A percentile compares a stretch with the other conserved stretches of the same genome.
These are phyloP conservation scores for Colletotrichum siamense DNA, from an alignment of 2,329 filamentous ascomycete species.

Conservation along the genomic window DNA sequence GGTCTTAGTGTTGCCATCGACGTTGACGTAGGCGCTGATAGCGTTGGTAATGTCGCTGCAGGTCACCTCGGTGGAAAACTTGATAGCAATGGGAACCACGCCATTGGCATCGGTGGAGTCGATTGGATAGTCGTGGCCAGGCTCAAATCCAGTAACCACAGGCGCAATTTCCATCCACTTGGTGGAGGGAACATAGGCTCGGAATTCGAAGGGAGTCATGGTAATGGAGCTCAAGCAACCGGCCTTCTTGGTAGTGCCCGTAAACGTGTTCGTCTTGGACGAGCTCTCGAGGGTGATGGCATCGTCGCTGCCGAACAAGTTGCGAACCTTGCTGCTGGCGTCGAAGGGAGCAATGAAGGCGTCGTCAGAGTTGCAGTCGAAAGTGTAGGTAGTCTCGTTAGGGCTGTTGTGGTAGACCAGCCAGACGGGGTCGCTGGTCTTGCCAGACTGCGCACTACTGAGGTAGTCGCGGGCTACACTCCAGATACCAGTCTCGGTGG, in stretches of 20 bases:
- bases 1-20: slow-evolving; percentile 47
- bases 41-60: slow-evolving; percentile 58
- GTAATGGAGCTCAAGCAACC: slow-evolving; percentile 61
- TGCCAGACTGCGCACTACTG: slow-evolving; percentile 53
- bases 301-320: slow-evolving; percentile 68
- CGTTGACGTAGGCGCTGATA: slow-evolving; percentile 59
- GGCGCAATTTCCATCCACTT: slow-evolving; percentile 38
- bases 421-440: slow-evolving; percentile 54
- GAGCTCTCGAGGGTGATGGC: slow-evolving; percentile 56
- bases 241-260: slow-evolving; percentile 50
- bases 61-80: slow-evolving; percentile 67
- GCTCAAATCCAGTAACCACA: slow-evolving; percentile 63
- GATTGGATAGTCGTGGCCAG: slow-evolving; percentile 65
- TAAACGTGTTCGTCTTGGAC: slow-evolving; percentile 48
- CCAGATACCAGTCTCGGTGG: slow-evolving; percentile 65
- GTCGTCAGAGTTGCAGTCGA: slow-evolving; percentile 56
- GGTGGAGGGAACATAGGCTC: slow-evolving; percentile 58
- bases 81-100: slow-evolving; percentile 48
- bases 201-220: slow-evolving; percentile 62
- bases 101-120: slow-evolving; percentile 54
- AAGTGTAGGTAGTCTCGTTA: slow-evolving; percentile 55
- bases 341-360: slow-evolving; percentile 63
- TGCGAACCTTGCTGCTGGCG: slow-evolving; percentile 61
- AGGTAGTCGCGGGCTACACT: slow-evolving; percentile 59
- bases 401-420: slow-evolving; percentile 56